Base-by-base conservation (phyloP, 768 basidiomycete species). In the Macrolepiota albuminosa region DNA sequence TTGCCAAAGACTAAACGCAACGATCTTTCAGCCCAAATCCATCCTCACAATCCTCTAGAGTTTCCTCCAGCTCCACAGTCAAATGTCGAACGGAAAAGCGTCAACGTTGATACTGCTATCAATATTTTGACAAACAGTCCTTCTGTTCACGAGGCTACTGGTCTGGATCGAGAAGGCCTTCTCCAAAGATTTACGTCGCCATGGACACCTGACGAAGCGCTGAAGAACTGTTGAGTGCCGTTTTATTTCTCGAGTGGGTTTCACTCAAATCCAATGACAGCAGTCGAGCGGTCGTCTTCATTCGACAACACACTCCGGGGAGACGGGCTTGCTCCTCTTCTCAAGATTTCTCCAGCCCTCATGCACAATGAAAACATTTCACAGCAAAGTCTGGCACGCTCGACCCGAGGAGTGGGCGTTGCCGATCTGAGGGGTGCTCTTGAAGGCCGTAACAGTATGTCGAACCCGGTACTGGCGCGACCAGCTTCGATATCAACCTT, bases 351-450 rank as follows among this genome's bases (percentile, higher is more conserved):
- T 6, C 91, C 91, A 37, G 86, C 88, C 16, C 76, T 96, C 62
- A 96, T 95, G 91, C 87, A 91, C 64, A 90, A 91, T 55, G 91
- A 95, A 66, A 96, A 96, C 70, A 78, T 92, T 37, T 96, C 95
- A 6, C 78, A 93, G 58, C 90, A 91, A 69, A 93, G 91, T 67
- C 74, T 96, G 58, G 83, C 89, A 21, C 83, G 91, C 58, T 89
- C 91, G 4, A 84, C 84, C 3, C 82, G 88, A 60, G 88, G 88
- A 0, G 86, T 96, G 16, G 95, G 94, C 26, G 93, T 96, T 26
- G 86, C 84, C 1, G 93, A 95, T 69, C 79, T 97, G 36, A 81
- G 93, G 56, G 93, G 95, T 65, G 95, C 95, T 4, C 75, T 97
- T 4, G 91, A 93, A 75, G 92, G 92, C 24, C 84, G 91, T 43